Percentiles rank a stretch among this genome's conserved stretches.
These are phyloP conservation scores for Flueggea neowawraea DNA, from an alignment of 441 rosid species.

Conservation along the genomic window DNA sequence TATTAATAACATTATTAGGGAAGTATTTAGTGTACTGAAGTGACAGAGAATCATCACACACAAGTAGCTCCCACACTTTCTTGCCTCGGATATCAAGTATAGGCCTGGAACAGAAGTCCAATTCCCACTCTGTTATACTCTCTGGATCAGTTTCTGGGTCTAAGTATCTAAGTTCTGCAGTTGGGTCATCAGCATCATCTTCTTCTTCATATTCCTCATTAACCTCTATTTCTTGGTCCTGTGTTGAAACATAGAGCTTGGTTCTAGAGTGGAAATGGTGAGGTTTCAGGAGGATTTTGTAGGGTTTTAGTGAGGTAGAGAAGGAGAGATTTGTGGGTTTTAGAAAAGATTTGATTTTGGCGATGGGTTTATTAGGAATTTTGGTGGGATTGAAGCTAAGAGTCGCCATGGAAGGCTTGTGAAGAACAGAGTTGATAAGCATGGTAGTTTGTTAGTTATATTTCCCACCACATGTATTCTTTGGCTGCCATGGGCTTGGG, in stretches of 20 bases:
- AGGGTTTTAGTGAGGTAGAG: constrained; percentile 19
- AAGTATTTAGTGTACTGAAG: constrained; percentile 89
- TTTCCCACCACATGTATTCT: constrained; percentile 16
- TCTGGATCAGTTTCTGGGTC: constrained; percentile 78
- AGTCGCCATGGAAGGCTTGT: constrained; percentile 58
- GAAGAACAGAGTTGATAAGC: constrained; percentile 8
- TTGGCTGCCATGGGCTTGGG: constrained; percentile 1
- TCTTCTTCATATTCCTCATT: too few relatives aligned
- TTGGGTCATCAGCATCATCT: constrained; percentile 84
- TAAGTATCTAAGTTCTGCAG: constrained; percentile 69
- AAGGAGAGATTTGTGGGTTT: constrained; percentile 33
- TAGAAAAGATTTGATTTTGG: constrained; percentile 26
- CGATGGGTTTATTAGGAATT: constrained; percentile 35
- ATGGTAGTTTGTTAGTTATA: constrained; percentile 7
- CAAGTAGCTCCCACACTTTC: constrained; percentile 94
- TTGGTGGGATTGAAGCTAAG: constrained; percentile 68
- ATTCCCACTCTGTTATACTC: constrained; percentile 80
- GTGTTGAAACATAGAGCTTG: constrained; percentile 57
- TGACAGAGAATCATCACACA: constrained; percentile 80
- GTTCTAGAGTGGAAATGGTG: constrained; percentile 33
- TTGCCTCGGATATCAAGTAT: constrained; percentile 90
- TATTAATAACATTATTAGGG: constrained; percentile 93
- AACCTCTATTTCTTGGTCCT: constrained; percentile 17
- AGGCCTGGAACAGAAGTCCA: constrained; percentile 95
- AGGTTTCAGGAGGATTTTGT: constrained; percentile 19